Evolutionary conservation across 306 rosid genomes (phyloP).

Genomic region (Malus sylvestris): DNA sequence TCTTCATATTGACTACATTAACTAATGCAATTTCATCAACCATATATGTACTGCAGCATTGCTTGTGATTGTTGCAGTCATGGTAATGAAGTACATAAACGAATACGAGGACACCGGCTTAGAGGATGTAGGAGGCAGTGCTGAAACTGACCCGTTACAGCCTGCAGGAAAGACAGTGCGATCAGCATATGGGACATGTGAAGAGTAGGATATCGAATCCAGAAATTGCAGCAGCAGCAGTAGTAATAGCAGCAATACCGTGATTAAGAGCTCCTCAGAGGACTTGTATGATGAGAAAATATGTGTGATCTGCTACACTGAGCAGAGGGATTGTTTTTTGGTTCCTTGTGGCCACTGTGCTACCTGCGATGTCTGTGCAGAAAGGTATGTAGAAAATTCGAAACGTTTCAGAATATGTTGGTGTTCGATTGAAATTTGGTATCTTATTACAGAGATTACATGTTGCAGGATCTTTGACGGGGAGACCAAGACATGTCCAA

Average conservation of each 20-base stretch:
- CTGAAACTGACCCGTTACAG: slow-evolving; percentile 23
- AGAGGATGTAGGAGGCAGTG: background rate
- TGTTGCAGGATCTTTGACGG: slow-evolving; percentile 29
- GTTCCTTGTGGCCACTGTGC: slow-evolving; percentile 45
- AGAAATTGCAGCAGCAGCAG: slow-evolving; percentile 4
- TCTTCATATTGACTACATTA: background rate
- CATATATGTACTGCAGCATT: slow-evolving; percentile 14
- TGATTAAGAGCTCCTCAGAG: slow-evolving; percentile 5
- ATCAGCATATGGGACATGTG: slow-evolving; percentile 23
- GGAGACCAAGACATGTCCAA: slow-evolving; percentile 31
- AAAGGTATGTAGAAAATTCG: slow-evolving; percentile 8
- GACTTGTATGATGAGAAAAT: slow-evolving; percentile 33
- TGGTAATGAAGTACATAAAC: slow-evolving; percentile 12
- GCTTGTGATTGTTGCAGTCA: slow-evolving; percentile 3
- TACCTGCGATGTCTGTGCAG: slow-evolving; percentile 34
- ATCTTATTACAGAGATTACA: background rate
- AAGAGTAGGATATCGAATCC: slow-evolving; percentile 8
- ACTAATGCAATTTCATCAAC: background rate
- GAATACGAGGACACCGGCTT: background rate
- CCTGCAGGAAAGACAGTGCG: slow-evolving; percentile 3
- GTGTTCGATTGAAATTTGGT: background rate
- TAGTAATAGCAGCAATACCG: background rate
- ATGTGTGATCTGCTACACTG: slow-evolving; percentile 34
- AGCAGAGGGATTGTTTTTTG: slow-evolving; percentile 30
- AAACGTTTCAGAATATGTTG: background rate